phyloP scores from a whole-genome alignment of 106 monocot species.

The Acorus gramineus region DNA sequence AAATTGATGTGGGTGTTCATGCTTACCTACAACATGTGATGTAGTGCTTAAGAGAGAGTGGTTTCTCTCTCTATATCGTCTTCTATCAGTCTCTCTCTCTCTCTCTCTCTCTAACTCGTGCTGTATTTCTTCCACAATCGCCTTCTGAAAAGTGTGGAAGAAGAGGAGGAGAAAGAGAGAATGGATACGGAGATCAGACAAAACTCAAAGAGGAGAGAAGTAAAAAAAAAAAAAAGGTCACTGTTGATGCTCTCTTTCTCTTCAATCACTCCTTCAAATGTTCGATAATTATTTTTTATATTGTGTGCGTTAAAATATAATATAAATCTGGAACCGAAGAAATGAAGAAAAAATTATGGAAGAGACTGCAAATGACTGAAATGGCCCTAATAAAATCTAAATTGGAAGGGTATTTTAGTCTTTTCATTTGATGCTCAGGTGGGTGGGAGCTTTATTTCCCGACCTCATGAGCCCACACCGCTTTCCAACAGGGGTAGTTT shows the following conservation, averaged over 20 bases:
- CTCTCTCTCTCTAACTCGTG: slow-evolving; percentile 14
- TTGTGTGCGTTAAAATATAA: not conserved
- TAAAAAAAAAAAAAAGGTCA: slow-evolving; percentile 28
- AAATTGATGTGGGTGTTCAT: too few species aligned
- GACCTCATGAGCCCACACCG: too few species aligned
- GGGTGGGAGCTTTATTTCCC: slow-evolving; percentile 18
- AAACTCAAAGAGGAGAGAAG: not conserved
- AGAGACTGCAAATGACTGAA: slow-evolving; percentile 3
- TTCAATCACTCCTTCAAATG: not conserved
- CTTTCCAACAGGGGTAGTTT: too few species aligned
- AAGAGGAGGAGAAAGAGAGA: slow-evolving; percentile 1
- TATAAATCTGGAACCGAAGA: slow-evolving; percentile 11
- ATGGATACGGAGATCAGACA: slow-evolving; percentile 19
- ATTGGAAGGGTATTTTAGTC: too few species aligned
- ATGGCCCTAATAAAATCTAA: too few species aligned
- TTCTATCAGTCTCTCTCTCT: slow-evolving; percentile 11
- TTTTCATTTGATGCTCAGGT: slow-evolving; percentile 18
- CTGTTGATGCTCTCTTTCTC: slow-evolving; percentile 12
- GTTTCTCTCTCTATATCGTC: slow-evolving; percentile 7
- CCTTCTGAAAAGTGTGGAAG: slow-evolving; percentile 40
- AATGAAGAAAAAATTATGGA: slow-evolving; percentile 14
- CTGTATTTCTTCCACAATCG: slow-evolving; percentile 40
- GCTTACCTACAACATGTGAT: not conserved
- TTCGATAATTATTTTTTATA: not conserved
- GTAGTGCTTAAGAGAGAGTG: not conserved